Evolutionary conservation across 495 filamentous ascomycete species (phyloP).

Genomic region (Aspergillus haitiensis): DNA sequence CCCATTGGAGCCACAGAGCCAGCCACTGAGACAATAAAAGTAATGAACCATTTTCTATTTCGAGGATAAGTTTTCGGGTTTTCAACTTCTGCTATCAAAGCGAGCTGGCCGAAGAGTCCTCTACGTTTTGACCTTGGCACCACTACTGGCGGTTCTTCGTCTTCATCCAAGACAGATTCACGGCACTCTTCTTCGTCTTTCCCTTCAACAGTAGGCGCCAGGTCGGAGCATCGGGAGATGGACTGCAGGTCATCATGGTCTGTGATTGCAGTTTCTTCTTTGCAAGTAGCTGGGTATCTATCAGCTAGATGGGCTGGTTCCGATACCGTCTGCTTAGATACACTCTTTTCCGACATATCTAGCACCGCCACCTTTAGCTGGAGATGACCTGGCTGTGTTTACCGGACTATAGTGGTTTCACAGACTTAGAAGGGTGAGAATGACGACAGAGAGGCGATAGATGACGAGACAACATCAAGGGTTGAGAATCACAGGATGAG

Average conservation of each 20-base stretch:
- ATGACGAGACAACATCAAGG: constrained; percentile 1
- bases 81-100: constrained; percentile 80
- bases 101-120: constrained; percentile 71
- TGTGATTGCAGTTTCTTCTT: not conserved
- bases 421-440: not conserved
- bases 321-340: not conserved
- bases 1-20: constrained; percentile 81
- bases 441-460: not conserved
- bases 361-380: not conserved
- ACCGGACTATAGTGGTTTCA: not conserved
- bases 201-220: constrained; percentile 16
- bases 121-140: constrained; percentile 68
- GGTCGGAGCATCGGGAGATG: constrained; percentile 13
- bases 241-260: constrained; percentile 14
- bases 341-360: not conserved
- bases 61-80: constrained; percentile 70
- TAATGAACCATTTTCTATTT: constrained; percentile 82
- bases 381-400: not conserved
- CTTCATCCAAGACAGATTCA: constrained; percentile 5
- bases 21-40: constrained; percentile 72
- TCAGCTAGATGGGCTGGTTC: not conserved
- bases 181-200: constrained; percentile 26
- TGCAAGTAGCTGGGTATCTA: not conserved
- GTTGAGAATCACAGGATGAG: not conserved
- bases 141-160: constrained; percentile 32